These are phyloP conservation scores for Cucumis melo DNA, from an alignment of 306 rosid genomes.

Conservation along the genomic window DNA sequence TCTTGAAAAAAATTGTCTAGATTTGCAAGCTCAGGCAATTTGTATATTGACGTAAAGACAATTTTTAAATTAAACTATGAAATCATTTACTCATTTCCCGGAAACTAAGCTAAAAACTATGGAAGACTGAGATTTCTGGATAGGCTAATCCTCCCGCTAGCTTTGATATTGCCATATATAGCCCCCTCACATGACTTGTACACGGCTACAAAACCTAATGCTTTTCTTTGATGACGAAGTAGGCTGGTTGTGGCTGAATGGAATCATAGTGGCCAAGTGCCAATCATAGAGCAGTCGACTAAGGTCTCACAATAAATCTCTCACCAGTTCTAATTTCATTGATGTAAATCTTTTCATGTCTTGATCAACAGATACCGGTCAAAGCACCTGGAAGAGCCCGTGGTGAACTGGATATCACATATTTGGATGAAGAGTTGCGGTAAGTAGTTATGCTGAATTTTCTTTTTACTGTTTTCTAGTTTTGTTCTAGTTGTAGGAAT, in stretches of 20 bases:
- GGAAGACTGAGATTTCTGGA: neutral
- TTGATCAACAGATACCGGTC: constrained; percentile 52
- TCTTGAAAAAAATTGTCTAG: neutral
- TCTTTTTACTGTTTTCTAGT: neutral
- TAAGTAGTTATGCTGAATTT: constrained; percentile 19
- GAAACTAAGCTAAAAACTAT: neutral
- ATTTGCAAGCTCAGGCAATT: neutral
- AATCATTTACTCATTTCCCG: neutral
- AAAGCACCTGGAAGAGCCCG: constrained; percentile 91
- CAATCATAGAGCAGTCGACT: neutral
- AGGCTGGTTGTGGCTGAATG: neutral
- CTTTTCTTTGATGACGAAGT: neutral
- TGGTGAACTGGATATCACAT: constrained; percentile 76
- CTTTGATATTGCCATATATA: neutral
- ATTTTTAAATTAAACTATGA: neutral
- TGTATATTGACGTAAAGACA: neutral
- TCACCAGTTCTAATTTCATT: neutral
- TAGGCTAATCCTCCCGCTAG: too few relatives aligned
- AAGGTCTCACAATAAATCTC: neutral
- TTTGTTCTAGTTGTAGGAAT: neutral
- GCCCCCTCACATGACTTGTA: neutral
- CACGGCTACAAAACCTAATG: neutral
- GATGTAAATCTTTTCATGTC: neutral
- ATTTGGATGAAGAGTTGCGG: constrained; percentile 83
- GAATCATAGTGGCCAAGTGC: neutral